Base-by-base conservation (phyloP, 768 basidiomycete species). In the Cystofilobasidium macerans region DNA sequence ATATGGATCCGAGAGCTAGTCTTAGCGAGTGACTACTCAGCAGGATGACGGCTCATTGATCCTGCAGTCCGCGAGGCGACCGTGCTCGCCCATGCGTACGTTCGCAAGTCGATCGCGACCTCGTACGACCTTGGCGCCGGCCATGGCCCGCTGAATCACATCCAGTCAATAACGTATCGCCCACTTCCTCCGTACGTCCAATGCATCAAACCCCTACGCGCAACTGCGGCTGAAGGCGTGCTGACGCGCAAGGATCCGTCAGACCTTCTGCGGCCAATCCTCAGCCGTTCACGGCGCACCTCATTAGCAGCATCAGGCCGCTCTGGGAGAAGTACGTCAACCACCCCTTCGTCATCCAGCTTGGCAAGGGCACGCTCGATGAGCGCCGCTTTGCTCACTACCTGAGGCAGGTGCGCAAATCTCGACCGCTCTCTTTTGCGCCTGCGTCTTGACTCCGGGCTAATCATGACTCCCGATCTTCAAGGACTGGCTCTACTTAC, bases 91-190 rank as follows among this genome's bases (percentile, higher is more conserved):
- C 84, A 82, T 0, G 73, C 75, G n/a, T 95, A 86, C 71, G 89
- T 87, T 0, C 81, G 89, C 71, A 74, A 81, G 0, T 89, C 85
- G 0, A 92, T 95, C 33, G 80, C 89, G 0, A 76, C 78, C 42
- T 60, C 61, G 13, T 57, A 67, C 33, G 75, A 81, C 0, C 81
- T 92, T 7, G 92, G 90, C 0, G 74, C 78, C 13, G 91, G 92
- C 0, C 78, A 85, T 62, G 91, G 91, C 0, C 92, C 92, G 2
- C 79, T 97, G 24, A 90, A 97, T 75, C 91, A 97, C 72, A 78
- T 87, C 61, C 87, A 90, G 71, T 78, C 83, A 0, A 78, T 84
- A 18, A 72, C 78, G 1, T 76, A 69, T 5, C 77, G 80, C 0
- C 69, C 78, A 1, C 75, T 94, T 22, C 82, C 83, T 0, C 75